Evolutionary conservation across 768 basidiomycete species (phyloP).

Genomic region (Zangia roseola): DNA sequence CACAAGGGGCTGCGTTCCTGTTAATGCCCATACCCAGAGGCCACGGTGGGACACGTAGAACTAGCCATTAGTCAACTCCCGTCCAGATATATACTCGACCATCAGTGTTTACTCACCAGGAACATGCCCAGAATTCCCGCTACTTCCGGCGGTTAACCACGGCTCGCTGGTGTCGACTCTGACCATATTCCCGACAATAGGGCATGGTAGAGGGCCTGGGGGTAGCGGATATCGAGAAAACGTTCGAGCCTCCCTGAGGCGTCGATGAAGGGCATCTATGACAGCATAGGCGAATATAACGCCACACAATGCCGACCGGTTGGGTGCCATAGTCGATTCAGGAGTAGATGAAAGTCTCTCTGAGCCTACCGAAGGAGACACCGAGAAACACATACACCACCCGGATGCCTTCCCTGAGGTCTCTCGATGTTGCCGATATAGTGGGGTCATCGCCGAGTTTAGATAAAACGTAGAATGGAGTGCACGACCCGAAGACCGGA

Average conservation of each 20-base stretch:
- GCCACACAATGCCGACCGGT: background rate
- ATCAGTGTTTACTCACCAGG: conserved; percentile 10
- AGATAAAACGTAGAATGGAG: too few species aligned
- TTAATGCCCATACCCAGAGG: conserved; percentile 19
- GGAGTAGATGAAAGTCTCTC: background rate
- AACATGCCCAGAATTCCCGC: conserved; percentile 11
- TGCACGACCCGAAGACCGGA: background rate
- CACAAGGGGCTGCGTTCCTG: background rate
- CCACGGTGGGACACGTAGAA: conserved; percentile 20
- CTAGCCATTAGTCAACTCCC: conserved; percentile 3
- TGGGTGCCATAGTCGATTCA: background rate
- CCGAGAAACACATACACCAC: background rate
- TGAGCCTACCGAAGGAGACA: background rate
- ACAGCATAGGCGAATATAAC: background rate
- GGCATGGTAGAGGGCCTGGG: conserved; percentile 10
- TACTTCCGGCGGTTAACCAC: conserved; percentile 15
- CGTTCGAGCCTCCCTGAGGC: background rate
- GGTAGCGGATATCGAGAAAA: conserved; percentile 1
- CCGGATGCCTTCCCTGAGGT: background rate
- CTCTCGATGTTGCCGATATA: background rate
- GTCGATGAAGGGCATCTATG: background rate
- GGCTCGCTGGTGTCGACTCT: conserved; percentile 6
- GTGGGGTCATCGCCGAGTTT: background rate
- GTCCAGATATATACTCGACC: background rate
- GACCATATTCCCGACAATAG: conserved; percentile 18